Percentiles rank a stretch among this genome's conserved stretches.
These are phyloP conservation scores for Ajuga chamaepitys DNA, from an alignment of 257 asterid species.

Conservation along the genomic window DNA sequence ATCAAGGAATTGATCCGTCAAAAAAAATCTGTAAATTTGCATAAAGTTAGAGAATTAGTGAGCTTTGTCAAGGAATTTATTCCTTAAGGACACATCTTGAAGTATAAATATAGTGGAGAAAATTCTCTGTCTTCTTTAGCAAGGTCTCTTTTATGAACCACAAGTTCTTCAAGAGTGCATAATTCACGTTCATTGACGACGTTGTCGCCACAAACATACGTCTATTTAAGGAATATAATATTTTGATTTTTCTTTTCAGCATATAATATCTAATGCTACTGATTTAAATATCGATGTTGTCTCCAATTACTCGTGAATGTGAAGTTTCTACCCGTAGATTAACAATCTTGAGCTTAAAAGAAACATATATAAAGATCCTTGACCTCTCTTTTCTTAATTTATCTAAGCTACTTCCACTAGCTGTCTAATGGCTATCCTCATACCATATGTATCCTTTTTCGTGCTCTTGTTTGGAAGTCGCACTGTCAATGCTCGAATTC, in stretches of 20 bases:
- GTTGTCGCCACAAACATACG: neutral
- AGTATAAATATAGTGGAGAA: neutral
- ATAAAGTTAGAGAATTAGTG: neutral
- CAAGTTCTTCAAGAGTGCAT: neutral
- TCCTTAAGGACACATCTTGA: neutral
- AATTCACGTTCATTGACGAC: neutral
- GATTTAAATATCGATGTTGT: neutral
- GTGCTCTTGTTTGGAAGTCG: neutral
- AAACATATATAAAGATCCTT: slow-evolving; percentile 1
- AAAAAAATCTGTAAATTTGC: neutral
- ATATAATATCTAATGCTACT: too few relatives aligned
- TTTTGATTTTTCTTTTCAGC: neutral
- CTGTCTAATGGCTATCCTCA: slow-evolving; percentile 18
- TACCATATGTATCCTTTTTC: neutral
- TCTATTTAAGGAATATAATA: neutral
- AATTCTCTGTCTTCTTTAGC: slow-evolving; percentile 3
- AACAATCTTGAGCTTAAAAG: neutral
- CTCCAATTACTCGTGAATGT: neutral
- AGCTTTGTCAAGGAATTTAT: slow-evolving; percentile 7
- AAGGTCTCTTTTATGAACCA: neutral
- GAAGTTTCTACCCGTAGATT: neutral
- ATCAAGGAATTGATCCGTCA: slow-evolving; percentile 15
- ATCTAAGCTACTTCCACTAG: neutral
- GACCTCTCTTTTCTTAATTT: neutral
- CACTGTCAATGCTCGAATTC: slow-evolving; percentile 14